Evolutionary conservation across 2,329 filamentous ascomycete genomes (phyloP).

Genomic region (Fusarium papillatum): DNA sequence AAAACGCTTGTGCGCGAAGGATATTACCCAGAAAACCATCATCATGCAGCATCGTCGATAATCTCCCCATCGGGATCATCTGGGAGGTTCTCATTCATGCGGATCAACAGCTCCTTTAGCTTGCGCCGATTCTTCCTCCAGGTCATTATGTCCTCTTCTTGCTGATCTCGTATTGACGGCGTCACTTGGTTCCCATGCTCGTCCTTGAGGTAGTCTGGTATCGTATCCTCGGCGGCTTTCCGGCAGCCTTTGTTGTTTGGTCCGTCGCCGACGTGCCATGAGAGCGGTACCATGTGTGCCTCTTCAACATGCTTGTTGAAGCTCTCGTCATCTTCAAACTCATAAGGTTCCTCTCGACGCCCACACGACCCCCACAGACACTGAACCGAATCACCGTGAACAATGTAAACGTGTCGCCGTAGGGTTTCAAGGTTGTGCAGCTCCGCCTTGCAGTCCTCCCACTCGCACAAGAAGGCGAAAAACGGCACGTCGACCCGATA

Average conservation of each 20-base stretch:
- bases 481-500: slow-evolving; percentile 58
- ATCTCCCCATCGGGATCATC: slow-evolving; percentile 55
- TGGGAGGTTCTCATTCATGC: slow-evolving; percentile 61
- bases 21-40: not conserved
- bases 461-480: slow-evolving; percentile 70
- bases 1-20: not conserved
- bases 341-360: slow-evolving; percentile 29
- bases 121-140: slow-evolving; percentile 59
- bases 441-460: slow-evolving; percentile 70
- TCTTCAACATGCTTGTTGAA: slow-evolving; percentile 67
- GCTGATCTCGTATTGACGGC: slow-evolving; percentile 66
- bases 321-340: slow-evolving; percentile 53
- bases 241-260: slow-evolving; percentile 56
- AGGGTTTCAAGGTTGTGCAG: slow-evolving; percentile 74
- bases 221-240: slow-evolving; percentile 43
- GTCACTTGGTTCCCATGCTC: slow-evolving; percentile 68
- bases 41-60: slow-evolving; percentile 21
- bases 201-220: slow-evolving; percentile 67
- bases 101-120: slow-evolving; percentile 58
- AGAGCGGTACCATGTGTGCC: slow-evolving; percentile 64
- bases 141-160: slow-evolving; percentile 62
- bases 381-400: slow-evolving; percentile 57
- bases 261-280: slow-evolving; percentile 73
- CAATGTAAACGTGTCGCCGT: slow-evolving; percentile 63
- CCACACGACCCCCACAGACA: slow-evolving; percentile 52